Percentiles rank a stretch among this genome's conserved stretches.
phyloP scores from a whole-genome alignment of 1,284 basidiomycete genomes.

The Leccinum solheimii region DNA sequence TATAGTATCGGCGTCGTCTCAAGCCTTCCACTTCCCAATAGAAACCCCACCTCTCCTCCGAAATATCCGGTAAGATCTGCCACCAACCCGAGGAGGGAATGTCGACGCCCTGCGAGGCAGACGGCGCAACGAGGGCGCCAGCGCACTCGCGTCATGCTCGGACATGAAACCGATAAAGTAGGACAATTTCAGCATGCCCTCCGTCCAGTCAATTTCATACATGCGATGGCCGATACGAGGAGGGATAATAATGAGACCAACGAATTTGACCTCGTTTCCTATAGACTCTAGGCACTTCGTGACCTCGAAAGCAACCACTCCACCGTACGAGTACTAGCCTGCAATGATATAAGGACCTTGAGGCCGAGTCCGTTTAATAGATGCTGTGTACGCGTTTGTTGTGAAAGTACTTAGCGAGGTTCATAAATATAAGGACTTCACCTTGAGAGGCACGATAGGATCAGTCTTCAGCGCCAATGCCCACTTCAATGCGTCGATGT shows the following conservation, averaged over 20 bases:
- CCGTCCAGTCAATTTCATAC: slow-evolving; percentile 41
- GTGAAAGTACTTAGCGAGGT: slow-evolving; percentile 37
- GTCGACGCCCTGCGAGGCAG: slow-evolving; percentile 17
- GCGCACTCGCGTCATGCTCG: slow-evolving; percentile 22
- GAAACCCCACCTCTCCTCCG: slow-evolving; percentile 10
- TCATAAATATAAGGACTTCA: slow-evolving; percentile 44
- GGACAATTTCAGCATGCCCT: slow-evolving; percentile 39
- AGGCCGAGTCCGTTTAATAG: slow-evolving; percentile 38
- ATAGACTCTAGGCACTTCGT: slow-evolving; percentile 38
- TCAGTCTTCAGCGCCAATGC: slow-evolving; percentile 20
- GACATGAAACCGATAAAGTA: slow-evolving; percentile 27
- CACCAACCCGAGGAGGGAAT: slow-evolving; percentile 1
- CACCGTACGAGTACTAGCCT: slow-evolving; percentile 47
- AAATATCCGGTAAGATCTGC: slow-evolving; percentile 26
- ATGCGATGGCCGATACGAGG: slow-evolving; percentile 43
- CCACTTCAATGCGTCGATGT: slow-evolving; percentile 20
- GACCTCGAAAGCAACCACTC: slow-evolving; percentile 46
- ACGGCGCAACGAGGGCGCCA: slow-evolving; percentile 11
- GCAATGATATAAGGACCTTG: slow-evolving; percentile 44
- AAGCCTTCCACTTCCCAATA: neutral
- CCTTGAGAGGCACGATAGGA: slow-evolving; percentile 41
- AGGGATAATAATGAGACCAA: slow-evolving; percentile 42
- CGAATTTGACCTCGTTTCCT: slow-evolving; percentile 39
- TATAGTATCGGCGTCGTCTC: slow-evolving; percentile 1
- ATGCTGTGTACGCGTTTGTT: slow-evolving; percentile 26